These are phyloP conservation scores for Leccinum pachyderme DNA, from an alignment of 1,284 basidiomycete species.

Conservation along the genomic window DNA sequence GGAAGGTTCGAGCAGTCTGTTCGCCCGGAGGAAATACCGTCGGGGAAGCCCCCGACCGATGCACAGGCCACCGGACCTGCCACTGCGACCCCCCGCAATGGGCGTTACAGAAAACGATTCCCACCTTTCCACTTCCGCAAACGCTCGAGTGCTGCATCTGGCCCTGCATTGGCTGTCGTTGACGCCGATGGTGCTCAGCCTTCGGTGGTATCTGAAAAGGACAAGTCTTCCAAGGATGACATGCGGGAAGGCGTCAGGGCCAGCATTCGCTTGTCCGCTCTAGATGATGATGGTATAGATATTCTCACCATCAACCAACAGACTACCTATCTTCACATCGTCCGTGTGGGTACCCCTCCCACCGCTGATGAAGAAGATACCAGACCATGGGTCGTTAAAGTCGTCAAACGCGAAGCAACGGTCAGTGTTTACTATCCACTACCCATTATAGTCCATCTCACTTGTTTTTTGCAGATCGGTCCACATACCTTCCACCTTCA, in stretches of 20 bases:
- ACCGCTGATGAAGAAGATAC: conserved; percentile 44
- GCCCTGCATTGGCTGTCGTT: conserved; percentile 74
- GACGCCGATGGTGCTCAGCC: conserved; percentile 46
- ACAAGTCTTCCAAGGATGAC: conserved; percentile 41
- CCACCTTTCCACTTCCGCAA: conserved; percentile 62
- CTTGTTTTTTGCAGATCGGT: conserved; percentile 59
- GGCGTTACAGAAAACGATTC: conserved; percentile 50
- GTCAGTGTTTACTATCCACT: conserved; percentile 36
- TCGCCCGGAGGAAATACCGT: conserved; percentile 10
- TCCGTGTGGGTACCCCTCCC: conserved; percentile 57
- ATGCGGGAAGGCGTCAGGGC: conserved; percentile 69
- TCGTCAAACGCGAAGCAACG: conserved; percentile 84
- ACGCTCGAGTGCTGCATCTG: conserved; percentile 51
- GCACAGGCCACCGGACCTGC: conserved; percentile 20
- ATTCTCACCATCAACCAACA: conserved; percentile 76
- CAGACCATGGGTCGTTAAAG: conserved; percentile 82
- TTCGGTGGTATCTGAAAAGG: conserved; percentile 36
- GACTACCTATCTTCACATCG: conserved; percentile 80
- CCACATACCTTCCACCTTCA: conserved; percentile 88
- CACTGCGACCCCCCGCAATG: conserved; percentile 12
- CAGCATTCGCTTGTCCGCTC: conserved; percentile 71
- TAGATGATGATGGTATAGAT: conserved; percentile 68
- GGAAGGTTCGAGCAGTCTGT: conserved; percentile 52
- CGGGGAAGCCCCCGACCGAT: conserved; percentile 15
- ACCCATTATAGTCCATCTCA: conserved; percentile 6